Evolutionary conservation across 2,329 filamentous ascomycete species (phyloP), one percentile per base, ranked within the genome.

Genomic region (Aspergillus fumigatiaffinis): DNA sequence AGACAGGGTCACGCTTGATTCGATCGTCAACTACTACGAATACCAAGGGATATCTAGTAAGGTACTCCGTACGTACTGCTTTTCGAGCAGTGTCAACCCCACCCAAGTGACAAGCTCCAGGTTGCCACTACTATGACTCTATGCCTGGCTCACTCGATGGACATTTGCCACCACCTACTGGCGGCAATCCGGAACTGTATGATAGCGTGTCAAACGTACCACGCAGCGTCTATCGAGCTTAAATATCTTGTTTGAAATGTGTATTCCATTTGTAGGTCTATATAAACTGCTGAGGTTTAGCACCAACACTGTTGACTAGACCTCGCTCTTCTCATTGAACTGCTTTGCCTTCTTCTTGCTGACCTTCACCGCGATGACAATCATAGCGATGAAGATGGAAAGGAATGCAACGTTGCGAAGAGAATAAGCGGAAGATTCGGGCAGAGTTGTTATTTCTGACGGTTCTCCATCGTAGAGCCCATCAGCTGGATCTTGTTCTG

Each of bases 321-420:
- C 63, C 51, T 65, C 55, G 50, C 55, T 62, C 46, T 60, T 65
- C n/a, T 61, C 59, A 26, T 61, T 50, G 23, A 21, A 14, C 41
- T 53, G 55, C 51, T 62, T 62, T 29, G 42, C 51, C 38, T 9
- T 42, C 35, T 54, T 58, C 26, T 54, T 62, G 38, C 50, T 50
- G 50, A 46, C 56, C 23, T 49, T 56, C 49, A 60, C 48, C 29
- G 62, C 54, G 28, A 66, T 51, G 46, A 65, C 53, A 44, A 67
- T 47, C 44, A 64, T 51, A 35, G 60, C 63, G 56, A 63, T 49
- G 47, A 64, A 54, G 53, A 66, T 51, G 29, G 62, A 47, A 20
- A 68, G 51, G 46, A 64, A 52, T 46, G 63, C 60, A 20, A 67
- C 50, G 32, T 58, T 57, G 28, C 10, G 52, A 46, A 47, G 55